Conservation (phyloP, 2,329 filamentous ascomycete species). For the Aspergillus quadrilineatus region DNA sequence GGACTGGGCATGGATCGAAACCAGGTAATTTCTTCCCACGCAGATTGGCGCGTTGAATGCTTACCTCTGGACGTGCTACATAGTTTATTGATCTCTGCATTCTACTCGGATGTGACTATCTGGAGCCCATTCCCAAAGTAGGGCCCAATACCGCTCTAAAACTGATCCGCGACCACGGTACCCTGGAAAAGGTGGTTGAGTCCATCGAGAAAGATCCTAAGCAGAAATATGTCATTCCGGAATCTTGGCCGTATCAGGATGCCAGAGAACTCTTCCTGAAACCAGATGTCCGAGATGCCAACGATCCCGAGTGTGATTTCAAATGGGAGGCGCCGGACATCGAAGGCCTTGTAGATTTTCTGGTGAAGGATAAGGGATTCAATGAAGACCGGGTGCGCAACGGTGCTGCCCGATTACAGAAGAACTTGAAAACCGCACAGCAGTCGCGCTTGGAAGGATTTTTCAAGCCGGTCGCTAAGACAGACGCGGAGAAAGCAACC, state of each 20-base stretch:
- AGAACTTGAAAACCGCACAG: conserved; percentile 87
- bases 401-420: conserved; percentile 74
- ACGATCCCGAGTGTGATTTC: conserved; percentile 87
- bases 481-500: conserved; percentile 76
- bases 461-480: conserved; percentile 90
- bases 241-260: conserved; percentile 95
- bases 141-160: conserved; percentile 90
- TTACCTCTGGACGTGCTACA: not conserved
- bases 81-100: conserved; percentile 98
- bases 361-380: conserved; percentile 94
- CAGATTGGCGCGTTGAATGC: not conserved
- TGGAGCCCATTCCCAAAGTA: conserved; percentile 93
- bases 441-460: conserved; percentile 92
- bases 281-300: conserved; percentile 80
- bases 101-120: conserved; percentile 93
- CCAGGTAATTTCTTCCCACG: conserved; percentile 59
- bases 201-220: conserved; percentile 73
- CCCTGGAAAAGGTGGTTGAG: conserved; percentile 82
- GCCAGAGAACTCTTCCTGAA: conserved; percentile 89
- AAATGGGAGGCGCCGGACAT: conserved; percentile 96
- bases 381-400: conserved; percentile 87
- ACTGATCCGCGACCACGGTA: conserved; percentile 87
- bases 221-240: conserved; percentile 79
- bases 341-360: conserved; percentile 82
- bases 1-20: conserved; percentile 83